Conservation (phyloP, 75 land plant genomes). For the Sequoiadendron giganteum region DNA sequence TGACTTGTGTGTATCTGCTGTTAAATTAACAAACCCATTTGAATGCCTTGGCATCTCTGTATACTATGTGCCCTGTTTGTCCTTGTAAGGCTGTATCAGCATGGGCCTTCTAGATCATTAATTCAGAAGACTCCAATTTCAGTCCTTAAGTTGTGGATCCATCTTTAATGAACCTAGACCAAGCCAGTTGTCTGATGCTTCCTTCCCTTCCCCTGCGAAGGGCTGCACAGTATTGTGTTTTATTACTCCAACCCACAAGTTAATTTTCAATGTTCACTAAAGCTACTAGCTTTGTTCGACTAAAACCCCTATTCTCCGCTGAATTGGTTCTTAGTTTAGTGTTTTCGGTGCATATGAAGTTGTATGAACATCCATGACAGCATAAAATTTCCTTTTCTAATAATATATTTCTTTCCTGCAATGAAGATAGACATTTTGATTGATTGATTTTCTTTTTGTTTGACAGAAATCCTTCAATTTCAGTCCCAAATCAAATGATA, state of each 20-base stretch:
- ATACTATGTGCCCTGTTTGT: not conserved
- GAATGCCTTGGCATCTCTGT: not conserved
- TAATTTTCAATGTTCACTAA: not conserved
- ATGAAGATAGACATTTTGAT: not conserved
- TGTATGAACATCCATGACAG: not conserved
- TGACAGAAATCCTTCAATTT: slow-evolving; percentile 4
- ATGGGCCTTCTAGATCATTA: not conserved
- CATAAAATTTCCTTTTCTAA: not conserved
- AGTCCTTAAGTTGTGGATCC: not conserved
- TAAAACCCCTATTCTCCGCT: not conserved
- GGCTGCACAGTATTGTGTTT: not conserved
- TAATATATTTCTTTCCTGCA: not conserved
- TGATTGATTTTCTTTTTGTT: slow-evolving; percentile 1
- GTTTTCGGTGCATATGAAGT: no score
- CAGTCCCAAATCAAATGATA: not conserved
- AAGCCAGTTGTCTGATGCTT: not conserved
- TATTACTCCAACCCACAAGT: not conserved
- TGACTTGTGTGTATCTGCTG: not conserved
- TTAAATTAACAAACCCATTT: not conserved
- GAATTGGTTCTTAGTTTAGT: not conserved
- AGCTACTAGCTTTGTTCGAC: not conserved
- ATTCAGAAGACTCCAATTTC: not conserved
- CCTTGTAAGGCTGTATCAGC: not conserved
- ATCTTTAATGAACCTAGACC: not conserved
- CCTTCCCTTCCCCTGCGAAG: not conserved